Percentiles rank a stretch among this genome's conserved stretches.
phyloP scores from a whole-genome alignment of 768 basidiomycete species.

The Chiua virens region DNA sequence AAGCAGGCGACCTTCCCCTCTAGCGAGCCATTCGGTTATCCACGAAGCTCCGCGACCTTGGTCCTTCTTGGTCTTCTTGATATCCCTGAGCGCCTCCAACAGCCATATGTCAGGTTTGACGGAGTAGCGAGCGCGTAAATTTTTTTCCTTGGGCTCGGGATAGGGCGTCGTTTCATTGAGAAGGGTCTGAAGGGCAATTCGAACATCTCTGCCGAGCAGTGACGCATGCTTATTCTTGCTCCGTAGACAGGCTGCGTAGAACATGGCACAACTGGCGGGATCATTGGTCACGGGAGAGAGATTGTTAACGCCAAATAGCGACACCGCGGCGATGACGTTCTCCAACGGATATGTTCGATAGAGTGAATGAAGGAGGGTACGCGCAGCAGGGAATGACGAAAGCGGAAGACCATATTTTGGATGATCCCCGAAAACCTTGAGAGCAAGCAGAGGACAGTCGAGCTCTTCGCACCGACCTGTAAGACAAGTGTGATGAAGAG shows the following conservation, averaged over 20 bases:
- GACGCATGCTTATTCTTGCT: conserved; percentile 40
- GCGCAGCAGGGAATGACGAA: conserved; percentile 47
- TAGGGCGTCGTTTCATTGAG: conserved; percentile 19
- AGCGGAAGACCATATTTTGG: conserved; percentile 59
- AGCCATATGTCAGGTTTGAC: conserved; percentile 40
- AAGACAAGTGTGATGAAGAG: not conserved
- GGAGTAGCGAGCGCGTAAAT: conserved; percentile 23
- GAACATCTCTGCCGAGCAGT: conserved; percentile 41
- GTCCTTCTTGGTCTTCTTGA: conserved; percentile 33
- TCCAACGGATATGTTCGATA: conserved; percentile 47
- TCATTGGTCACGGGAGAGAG: conserved; percentile 57
- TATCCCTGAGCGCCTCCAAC: conserved; percentile 35
- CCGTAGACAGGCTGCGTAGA: conserved; percentile 55
- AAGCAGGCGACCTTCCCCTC: conserved; percentile 21
- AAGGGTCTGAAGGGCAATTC: conserved; percentile 40
- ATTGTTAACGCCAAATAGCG: conserved; percentile 54
- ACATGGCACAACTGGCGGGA: conserved; percentile 54
- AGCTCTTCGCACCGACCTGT: conserved; percentile 65
- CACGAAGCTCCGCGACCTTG: conserved; percentile 29
- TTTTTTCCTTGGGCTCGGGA: conserved; percentile 17
- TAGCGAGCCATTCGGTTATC: conserved; percentile 28
- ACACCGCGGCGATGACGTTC: conserved; percentile 47
- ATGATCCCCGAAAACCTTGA: conserved; percentile 61
- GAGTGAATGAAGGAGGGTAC: conserved; percentile 57
- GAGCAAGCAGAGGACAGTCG: conserved; percentile 51